Conservation (phyloP, 78 protist genomes). For the Dictyostelium capitatum region DNA sequence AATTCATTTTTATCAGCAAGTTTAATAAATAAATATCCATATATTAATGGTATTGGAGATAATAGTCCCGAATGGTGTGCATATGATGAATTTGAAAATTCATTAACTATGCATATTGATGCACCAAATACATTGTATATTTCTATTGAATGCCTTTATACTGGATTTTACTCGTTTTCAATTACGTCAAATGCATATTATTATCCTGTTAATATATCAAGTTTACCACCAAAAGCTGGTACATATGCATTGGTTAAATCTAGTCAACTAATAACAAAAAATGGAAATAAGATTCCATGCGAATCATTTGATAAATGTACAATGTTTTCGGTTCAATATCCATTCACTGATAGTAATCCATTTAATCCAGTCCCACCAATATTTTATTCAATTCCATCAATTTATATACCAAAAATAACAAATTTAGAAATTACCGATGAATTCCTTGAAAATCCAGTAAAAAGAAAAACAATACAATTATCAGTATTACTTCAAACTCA, state of each 20-base stretch:
- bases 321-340: neutral
- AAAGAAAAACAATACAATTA: neutral
- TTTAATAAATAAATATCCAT: neutral
- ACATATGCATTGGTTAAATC: neutral
- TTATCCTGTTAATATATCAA: neutral
- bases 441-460: neutral
- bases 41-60: neutral
- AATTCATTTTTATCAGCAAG: constrained; percentile 9
- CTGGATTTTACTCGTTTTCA: neutral
- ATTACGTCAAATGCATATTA: constrained; percentile 12
- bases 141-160: neutral
- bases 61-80: neutral
- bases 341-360: constrained; percentile 15
- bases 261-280: neutral
- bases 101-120: neutral
- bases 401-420: neutral
- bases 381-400: neutral
- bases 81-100: constrained; percentile 4
- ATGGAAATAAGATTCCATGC: neutral
- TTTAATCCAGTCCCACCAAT: constrained; percentile 39
- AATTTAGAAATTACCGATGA: neutral
- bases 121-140: constrained; percentile 29
- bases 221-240: constrained; percentile 9
- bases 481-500: neutral
- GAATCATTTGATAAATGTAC: neutral